These are phyloP conservation scores for Hericium coralloides DNA, from an alignment of 768 basidiomycete species.

Conservation along the genomic window DNA sequence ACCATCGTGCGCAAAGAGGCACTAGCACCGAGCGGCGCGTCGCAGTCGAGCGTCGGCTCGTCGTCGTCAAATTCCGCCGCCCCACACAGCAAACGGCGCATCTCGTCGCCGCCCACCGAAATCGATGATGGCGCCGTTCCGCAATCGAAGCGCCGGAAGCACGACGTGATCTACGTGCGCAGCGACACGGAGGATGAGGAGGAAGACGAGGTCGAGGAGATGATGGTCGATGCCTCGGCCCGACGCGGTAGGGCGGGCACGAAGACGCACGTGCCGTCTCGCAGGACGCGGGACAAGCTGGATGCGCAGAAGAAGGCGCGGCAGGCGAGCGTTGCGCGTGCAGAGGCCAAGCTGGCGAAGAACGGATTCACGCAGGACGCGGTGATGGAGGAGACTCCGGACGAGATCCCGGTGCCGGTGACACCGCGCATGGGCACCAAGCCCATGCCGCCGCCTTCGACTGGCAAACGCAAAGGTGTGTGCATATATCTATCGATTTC, in stretches of 20 bases:
- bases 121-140: neutral
- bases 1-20: constrained; percentile 17
- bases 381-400: neutral
- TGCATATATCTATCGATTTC: neutral
- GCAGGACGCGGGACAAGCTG: neutral
- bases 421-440: neutral
- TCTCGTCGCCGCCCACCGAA: constrained; percentile 8
- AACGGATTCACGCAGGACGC: neutral
- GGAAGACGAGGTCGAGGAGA: constrained; percentile 38
- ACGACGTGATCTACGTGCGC: constrained; percentile 10
- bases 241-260: neutral
- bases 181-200: constrained; percentile 22
- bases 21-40: neutral
- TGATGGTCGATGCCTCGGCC: constrained; percentile 31
- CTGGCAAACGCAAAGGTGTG: constrained; percentile 7
- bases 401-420: neutral
- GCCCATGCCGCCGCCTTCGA: neutral
- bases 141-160: constrained; percentile 9
- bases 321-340: neutral
- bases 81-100: constrained; percentile 3
- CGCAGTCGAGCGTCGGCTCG: neutral
- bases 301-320: neutral
- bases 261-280: constrained; percentile 7
- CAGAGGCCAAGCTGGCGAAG: neutral
- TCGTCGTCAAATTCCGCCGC: neutral